Evolutionary conservation across 768 basidiomycete species (phyloP).

Genomic region (Suillus subalutaceus): DNA sequence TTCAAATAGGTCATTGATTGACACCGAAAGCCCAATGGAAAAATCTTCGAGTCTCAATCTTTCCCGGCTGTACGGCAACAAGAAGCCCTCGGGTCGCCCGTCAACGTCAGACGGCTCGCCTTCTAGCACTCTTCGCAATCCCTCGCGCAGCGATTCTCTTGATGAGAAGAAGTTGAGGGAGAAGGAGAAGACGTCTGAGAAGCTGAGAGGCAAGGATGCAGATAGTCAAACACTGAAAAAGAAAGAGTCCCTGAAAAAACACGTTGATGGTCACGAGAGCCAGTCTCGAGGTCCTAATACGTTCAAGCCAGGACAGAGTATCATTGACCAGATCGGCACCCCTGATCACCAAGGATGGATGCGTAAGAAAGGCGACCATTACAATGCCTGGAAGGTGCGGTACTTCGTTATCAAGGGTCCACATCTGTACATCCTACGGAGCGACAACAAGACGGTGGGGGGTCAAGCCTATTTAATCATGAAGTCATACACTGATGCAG

Average conservation of each 20-base stretch:
- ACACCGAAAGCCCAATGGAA: constrained; percentile 40
- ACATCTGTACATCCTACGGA: constrained; percentile 86
- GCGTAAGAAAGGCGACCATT: constrained; percentile 93
- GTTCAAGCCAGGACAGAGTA: constrained; percentile 66
- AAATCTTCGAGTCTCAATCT: constrained; percentile 52
- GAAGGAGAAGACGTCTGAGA: constrained; percentile 27
- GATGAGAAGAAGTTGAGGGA: constrained; percentile 28
- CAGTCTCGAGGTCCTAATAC: constrained; percentile 34
- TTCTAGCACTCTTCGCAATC: constrained; percentile 28
- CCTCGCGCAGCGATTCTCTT: constrained; percentile 25
- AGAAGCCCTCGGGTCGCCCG: constrained; percentile 47
- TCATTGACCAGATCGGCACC: constrained; percentile 88
- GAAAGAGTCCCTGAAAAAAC: constrained; percentile 10
- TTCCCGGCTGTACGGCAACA: constrained; percentile 49
- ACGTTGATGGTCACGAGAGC: neutral
- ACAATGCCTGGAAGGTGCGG: constrained; percentile 89
- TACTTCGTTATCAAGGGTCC: constrained; percentile 94
- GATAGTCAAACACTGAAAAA: constrained; percentile 24
- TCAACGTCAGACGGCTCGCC: constrained; percentile 42
- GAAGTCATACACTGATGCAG: neutral
- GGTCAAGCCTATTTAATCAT: constrained; percentile 2
- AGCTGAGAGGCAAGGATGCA: constrained; percentile 13
- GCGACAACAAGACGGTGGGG: constrained; percentile 55
- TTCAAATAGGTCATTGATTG: constrained; percentile 31
- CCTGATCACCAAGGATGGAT: constrained; percentile 93